Percentiles rank a stretch among this genome's conserved stretches.
These are phyloP conservation scores for Xylariaceae sp. DNA, from an alignment of 2,329 filamentous ascomycete genomes.

Conservation along the genomic window DNA sequence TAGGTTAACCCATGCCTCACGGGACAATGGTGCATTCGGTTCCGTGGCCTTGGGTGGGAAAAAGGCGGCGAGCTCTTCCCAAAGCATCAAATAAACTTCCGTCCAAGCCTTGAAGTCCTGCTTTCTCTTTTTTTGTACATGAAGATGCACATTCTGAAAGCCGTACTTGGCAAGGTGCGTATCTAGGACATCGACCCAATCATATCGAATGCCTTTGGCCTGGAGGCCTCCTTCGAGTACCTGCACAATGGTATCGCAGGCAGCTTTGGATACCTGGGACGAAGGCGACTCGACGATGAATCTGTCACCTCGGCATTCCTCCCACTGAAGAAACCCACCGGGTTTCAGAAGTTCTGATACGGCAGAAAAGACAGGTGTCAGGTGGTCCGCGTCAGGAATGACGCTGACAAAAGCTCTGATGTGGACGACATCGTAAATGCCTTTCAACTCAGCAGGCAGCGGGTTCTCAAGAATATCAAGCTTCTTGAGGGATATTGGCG, in stretches of 20 bases:
- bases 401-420: constrained; percentile 24
- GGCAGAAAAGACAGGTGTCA: constrained; percentile 14
- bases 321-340: constrained; percentile 32
- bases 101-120: constrained; percentile 28
- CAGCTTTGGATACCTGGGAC: constrained; percentile 6
- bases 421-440: constrained; percentile 31
- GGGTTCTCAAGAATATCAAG: constrained; percentile 21
- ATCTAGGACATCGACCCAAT: constrained; percentile 7
- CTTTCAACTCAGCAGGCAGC: constrained; percentile 18
- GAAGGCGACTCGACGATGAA: constrained; percentile 19
- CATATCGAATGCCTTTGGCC: too few relatives aligned
- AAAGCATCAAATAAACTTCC: constrained; percentile 28
- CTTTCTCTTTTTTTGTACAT: not conserved
- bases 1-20: constrained; percentile 17
- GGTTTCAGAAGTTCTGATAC: constrained; percentile 27
- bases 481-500: constrained; percentile 18
- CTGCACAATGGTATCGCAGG: constrained; percentile 20
- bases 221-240: constrained; percentile 2
- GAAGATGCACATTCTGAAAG: constrained; percentile 5
- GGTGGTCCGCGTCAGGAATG: constrained; percentile 15
- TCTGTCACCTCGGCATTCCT: constrained; percentile 21
- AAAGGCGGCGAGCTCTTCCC: constrained; percentile 20
- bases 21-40: constrained; percentile 16
- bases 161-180: constrained; percentile 4
- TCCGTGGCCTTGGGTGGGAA: constrained; percentile 17